phyloP scores from a whole-genome alignment of 78 protist species.

The Pelomyxa schiedti region DNA sequence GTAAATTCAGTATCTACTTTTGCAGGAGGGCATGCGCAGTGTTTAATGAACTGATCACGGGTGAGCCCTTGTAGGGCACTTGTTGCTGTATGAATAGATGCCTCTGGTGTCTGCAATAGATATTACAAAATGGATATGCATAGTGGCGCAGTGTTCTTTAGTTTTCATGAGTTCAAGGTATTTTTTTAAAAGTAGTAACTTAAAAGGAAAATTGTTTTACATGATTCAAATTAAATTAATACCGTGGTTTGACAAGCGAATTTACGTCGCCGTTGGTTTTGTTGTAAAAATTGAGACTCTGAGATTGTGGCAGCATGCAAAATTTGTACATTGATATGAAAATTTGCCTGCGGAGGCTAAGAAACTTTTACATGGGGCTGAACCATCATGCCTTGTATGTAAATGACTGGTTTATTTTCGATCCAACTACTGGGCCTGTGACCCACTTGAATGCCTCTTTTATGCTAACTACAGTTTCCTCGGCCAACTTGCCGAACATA shows the following conservation, averaged over 20 bases:
- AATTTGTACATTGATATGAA: not conserved
- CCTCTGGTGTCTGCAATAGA: too few species aligned
- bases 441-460: constrained; percentile 46
- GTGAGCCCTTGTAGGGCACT: not conserved
- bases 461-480: constrained; percentile 1
- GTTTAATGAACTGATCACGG: not conserved
- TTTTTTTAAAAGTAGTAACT: too few species aligned
- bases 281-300: not conserved
- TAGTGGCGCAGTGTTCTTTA: too few species aligned
- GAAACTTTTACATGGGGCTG: too few species aligned
- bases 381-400: too few species aligned
- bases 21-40: constrained; percentile 2
- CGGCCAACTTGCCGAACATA: not conserved
- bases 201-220: too few species aligned
- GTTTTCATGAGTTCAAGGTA: too few species aligned
- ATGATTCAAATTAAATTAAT: too few species aligned
- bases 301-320: not conserved
- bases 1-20: not conserved
- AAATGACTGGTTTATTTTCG: too few species aligned
- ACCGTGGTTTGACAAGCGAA: not conserved
- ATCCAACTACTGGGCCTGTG: constrained; percentile 22
- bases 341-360: not conserved
- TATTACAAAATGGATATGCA: too few species aligned
- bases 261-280: not conserved
- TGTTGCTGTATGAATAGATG: not conserved